Conservation (phyloP, 2,329 filamentous ascomycete species). For the Hypoxylon sp. region DNA sequence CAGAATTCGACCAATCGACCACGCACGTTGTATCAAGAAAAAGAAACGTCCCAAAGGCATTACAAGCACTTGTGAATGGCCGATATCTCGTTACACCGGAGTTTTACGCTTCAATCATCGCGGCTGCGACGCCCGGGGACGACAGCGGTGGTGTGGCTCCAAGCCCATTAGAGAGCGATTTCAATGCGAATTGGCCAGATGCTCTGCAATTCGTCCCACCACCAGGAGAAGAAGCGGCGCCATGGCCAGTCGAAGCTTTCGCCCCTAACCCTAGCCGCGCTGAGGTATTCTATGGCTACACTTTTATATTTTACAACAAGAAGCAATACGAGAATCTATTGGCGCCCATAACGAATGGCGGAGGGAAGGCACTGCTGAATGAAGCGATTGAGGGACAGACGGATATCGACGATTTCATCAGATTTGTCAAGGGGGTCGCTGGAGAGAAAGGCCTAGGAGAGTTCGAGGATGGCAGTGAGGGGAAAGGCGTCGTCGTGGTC, state of each 20-base stretch:
- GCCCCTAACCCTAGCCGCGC: conserved; percentile 74
- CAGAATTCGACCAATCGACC: conserved; percentile 78
- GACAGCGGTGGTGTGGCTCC: conserved; percentile 62
- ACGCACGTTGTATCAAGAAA: conserved; percentile 92
- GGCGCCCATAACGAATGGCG: conserved; percentile 79
- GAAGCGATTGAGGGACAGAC: conserved; percentile 73
- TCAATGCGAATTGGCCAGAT: conserved; percentile 82
- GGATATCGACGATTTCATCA: conserved; percentile 78
- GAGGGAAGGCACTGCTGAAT: conserved; percentile 82
- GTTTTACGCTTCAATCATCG: conserved; percentile 79
- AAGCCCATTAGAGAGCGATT: conserved; percentile 80
- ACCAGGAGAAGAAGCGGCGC: conserved; percentile 78
- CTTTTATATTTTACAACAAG: conserved; percentile 86
- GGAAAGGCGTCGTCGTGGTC: conserved; percentile 82
- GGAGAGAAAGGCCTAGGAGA: conserved; percentile 78
- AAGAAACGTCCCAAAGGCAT: conserved; percentile 86
- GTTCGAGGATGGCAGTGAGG: conserved; percentile 72
- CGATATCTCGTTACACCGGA: conserved; percentile 79
- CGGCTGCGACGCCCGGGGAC: conserved; percentile 65
- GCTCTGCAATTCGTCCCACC: conserved; percentile 78
- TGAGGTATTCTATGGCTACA: conserved; percentile 86
- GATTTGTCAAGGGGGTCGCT: conserved; percentile 79
- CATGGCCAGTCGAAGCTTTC: conserved; percentile 76
- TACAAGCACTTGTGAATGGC: conserved; percentile 87
- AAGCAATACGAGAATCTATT: conserved; percentile 81